Conservation (phyloP, 768 basidiomycete genomes). For the Clitopilus hobsonii region DNA sequence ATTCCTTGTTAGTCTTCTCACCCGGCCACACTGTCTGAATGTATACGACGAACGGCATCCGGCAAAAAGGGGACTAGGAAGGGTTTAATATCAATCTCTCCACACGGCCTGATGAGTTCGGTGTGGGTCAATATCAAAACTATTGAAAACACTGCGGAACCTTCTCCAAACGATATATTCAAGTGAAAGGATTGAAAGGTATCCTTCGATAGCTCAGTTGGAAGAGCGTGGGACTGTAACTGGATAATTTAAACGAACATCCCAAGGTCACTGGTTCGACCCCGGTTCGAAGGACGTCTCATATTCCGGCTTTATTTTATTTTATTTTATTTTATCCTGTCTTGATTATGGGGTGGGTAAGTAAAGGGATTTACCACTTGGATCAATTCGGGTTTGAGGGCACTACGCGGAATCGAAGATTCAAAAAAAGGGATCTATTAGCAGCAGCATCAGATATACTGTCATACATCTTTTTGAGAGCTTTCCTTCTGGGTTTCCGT, state of each 20-base stretch:
- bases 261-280: background rate
- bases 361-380: no score
- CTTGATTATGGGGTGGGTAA: no score
- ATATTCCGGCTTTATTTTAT: background rate
- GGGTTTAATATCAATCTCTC: background rate
- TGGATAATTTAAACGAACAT: background rate
- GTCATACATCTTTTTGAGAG: no score
- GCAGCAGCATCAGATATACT: no score
- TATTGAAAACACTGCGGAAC: background rate
- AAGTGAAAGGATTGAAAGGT: slow-evolving; percentile 3
- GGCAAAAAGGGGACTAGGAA: background rate
- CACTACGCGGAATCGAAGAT: no score
- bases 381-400: no score
- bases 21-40: no score
- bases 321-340: no score
- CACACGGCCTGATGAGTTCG: no score
- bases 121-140: no score
- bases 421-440: no score
- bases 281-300: slow-evolving; percentile 1
- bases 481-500: no score
- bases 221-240: slow-evolving; percentile 4
- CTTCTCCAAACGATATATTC: background rate
- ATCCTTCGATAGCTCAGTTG: slow-evolving; percentile 5
- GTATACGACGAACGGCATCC: background rate
- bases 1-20: background rate